phyloP scores from a whole-genome alignment of 257 asterid genomes.

The Ballota nigra region DNA sequence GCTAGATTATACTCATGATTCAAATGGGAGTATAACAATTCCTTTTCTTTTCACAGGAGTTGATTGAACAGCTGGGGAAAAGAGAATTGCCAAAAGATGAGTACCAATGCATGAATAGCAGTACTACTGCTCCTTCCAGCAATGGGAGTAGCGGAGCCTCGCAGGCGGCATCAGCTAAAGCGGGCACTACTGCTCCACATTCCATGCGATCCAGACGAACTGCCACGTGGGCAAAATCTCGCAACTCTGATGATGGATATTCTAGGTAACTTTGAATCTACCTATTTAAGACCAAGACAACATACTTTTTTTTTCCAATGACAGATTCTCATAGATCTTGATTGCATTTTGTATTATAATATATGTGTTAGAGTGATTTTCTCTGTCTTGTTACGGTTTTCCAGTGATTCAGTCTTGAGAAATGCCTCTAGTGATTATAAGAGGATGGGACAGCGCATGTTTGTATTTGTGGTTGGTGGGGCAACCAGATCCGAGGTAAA shows the following conservation, averaged over 20 bases:
- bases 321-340: background rate
- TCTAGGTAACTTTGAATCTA: slow-evolving; percentile 51
- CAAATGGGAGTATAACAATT: background rate
- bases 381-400: slow-evolving; percentile 22
- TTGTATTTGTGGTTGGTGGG: slow-evolving; percentile 85
- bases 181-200: slow-evolving; percentile 56
- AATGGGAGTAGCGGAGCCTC: slow-evolving; percentile 33
- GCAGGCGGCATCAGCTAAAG: slow-evolving; percentile 37
- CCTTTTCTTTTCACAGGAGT: slow-evolving; percentile 45
- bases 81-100: slow-evolving; percentile 80
- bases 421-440: slow-evolving; percentile 48
- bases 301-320: background rate
- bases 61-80: slow-evolving; percentile 74
- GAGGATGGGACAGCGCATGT: slow-evolving; percentile 93
- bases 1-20: background rate
- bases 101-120: slow-evolving; percentile 64
- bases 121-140: slow-evolving; percentile 32
- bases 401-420: slow-evolving; percentile 75
- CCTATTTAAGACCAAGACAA: background rate
- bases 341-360: background rate
- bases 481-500: slow-evolving; percentile 98
- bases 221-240: slow-evolving; percentile 88
- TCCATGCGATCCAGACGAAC: slow-evolving; percentile 94
- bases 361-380: slow-evolving; percentile 6
- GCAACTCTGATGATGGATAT: slow-evolving; percentile 81